Evolutionary conservation across 495 filamentous ascomycete genomes (phyloP).

Genomic region (Aspergillus haitiensis): DNA sequence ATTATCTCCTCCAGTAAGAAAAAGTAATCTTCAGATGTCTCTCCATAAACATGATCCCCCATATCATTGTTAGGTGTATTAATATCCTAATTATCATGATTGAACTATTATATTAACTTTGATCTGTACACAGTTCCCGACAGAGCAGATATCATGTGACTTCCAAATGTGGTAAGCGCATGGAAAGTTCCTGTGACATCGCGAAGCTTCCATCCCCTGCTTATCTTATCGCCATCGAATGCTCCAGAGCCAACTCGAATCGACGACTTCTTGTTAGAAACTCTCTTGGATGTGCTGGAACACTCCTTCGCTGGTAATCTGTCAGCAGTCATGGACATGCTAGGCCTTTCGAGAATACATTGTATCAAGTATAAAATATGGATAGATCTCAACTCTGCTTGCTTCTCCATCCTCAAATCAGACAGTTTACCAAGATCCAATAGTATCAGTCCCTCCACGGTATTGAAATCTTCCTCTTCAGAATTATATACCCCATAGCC

Average conservation of each 20-base stretch:
- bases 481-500: not conserved
- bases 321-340: conserved; percentile 7
- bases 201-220: not conserved
- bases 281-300: not conserved
- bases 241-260: conserved; percentile 1
- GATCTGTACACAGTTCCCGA: too few species aligned
- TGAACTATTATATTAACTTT: too few species aligned
- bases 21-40: too few species aligned
- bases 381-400: not conserved
- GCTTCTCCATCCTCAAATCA: conserved; percentile 9
- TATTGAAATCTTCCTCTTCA: conserved; percentile 5
- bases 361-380: conserved; percentile 18
- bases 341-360: conserved; percentile 17
- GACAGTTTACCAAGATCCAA: conserved; percentile 1
- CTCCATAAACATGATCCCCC: not conserved
- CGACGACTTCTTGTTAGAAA: not conserved
- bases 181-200: too few species aligned
- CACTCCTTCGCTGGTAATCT: conserved; percentile 2
- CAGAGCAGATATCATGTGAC: too few species aligned
- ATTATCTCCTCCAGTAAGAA: too few species aligned
- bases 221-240: conserved; percentile 20
- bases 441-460: not conserved
- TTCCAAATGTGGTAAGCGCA: too few species aligned
- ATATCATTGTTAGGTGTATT: not conserved
- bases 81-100: too few species aligned